A percentile compares a stretch with the other conserved stretches of the same genome.
phyloP scores from a whole-genome alignment of 2,329 filamentous ascomycete species.

The Fusarium foetens region DNA sequence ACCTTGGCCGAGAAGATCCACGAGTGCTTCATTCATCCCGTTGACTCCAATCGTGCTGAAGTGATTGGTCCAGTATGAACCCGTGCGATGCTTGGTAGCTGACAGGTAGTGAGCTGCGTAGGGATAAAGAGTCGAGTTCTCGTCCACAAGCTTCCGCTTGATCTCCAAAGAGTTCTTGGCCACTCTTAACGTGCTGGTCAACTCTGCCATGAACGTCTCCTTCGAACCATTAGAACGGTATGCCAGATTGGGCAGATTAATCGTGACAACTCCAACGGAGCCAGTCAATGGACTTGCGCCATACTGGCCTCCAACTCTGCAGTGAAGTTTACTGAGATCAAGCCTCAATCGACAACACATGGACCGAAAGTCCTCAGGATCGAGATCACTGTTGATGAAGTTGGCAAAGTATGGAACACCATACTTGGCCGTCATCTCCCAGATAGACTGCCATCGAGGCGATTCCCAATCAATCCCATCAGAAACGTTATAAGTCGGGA shows the following conservation, averaged over 20 bases:
- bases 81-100: slow-evolving; percentile 36
- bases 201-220: slow-evolving; percentile 20
- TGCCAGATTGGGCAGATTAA: slow-evolving; percentile 38
- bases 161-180: slow-evolving; percentile 40
- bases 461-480: slow-evolving; percentile 42
- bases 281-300: slow-evolving; percentile 38
- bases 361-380: slow-evolving; percentile 41
- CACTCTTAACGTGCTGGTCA: slow-evolving; percentile 18
- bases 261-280: slow-evolving; percentile 37
- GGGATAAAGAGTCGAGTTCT: slow-evolving; percentile 30
- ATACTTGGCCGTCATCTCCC: slow-evolving; percentile 43
- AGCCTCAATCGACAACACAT: slow-evolving; percentile 41
- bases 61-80: slow-evolving; percentile 40
- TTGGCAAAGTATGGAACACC: slow-evolving; percentile 42
- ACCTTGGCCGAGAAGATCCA: slow-evolving; percentile 6
- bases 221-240: slow-evolving; percentile 24
- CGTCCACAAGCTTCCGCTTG: slow-evolving; percentile 32
- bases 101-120: slow-evolving; percentile 37
- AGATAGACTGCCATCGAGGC: slow-evolving; percentile 37
- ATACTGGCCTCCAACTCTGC: slow-evolving; percentile 38
- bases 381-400: slow-evolving; percentile 41
- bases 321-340: slow-evolving; percentile 40
- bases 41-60: slow-evolving; percentile 42
- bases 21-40: slow-evolving; percentile 37
- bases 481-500: slow-evolving; percentile 38